These are phyloP conservation scores for Talaromyces amestolkiae DNA, from an alignment of 2,329 filamentous ascomycete species.

Conservation along the genomic window DNA sequence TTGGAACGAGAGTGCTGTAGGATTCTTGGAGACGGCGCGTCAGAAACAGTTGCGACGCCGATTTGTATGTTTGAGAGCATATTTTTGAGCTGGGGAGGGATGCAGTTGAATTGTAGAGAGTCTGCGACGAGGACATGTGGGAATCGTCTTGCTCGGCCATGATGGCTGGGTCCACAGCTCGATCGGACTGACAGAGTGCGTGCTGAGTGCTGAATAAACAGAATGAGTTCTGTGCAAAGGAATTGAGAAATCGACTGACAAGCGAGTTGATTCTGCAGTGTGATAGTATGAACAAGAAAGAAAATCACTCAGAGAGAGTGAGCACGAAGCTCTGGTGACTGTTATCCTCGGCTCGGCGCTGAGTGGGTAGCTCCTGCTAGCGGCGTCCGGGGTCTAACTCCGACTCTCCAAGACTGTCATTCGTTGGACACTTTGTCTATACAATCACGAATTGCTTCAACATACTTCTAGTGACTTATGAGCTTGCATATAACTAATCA, in stretches of 20 bases:
- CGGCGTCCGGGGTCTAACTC: slow-evolving; percentile 3
- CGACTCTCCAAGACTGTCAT: neutral
- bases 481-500: neutral
- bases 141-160: slow-evolving; percentile 32
- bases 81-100: slow-evolving; percentile 57
- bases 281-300: neutral
- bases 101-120: slow-evolving; percentile 59
- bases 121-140: slow-evolving; percentile 50
- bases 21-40: slow-evolving; percentile 91
- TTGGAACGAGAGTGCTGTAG: slow-evolving; percentile 75
- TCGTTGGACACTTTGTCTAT: neutral
- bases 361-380: slow-evolving; percentile 4
- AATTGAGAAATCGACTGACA: neutral
- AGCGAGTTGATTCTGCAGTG: neutral
- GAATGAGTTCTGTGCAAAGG: neutral
- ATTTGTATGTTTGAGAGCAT: slow-evolving; percentile 86
- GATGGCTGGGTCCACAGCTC: slow-evolving; percentile 20
- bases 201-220: neutral
- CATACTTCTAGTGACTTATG: neutral
- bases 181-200: neutral
- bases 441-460: neutral
- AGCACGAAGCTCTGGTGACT: slow-evolving; percentile 2
- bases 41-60: slow-evolving; percentile 89
- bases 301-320: neutral
- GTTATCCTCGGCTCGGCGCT: slow-evolving; percentile 15